A percentile compares a stretch with the other conserved stretches of the same genome.
phyloP scores from a whole-genome alignment of 805 yeast genomes.

The Starmera dryadoides region DNA sequence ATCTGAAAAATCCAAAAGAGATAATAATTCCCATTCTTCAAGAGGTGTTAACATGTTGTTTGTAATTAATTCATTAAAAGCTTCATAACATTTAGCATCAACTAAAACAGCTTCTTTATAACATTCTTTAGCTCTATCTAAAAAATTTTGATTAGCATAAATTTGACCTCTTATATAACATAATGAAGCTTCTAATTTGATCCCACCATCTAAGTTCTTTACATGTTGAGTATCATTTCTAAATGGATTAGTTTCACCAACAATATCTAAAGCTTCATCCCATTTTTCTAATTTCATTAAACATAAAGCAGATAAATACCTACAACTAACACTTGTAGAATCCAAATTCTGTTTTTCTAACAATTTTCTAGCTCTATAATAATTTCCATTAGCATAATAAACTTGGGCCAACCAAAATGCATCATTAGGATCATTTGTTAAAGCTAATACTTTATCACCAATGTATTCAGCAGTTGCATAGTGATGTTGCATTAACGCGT shows the following conservation, averaged over 20 bases:
- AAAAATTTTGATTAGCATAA: constrained; percentile 74
- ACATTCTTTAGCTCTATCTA: constrained; percentile 80
- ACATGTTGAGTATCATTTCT: constrained; percentile 28
- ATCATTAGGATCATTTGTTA: constrained; percentile 85
- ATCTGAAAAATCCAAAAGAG: constrained; percentile 57
- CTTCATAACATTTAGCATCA: constrained; percentile 90
- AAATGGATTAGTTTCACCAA: constrained; percentile 81
- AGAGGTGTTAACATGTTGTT: constrained; percentile 72
- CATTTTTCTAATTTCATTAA: constrained; percentile 63
- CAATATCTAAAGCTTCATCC: constrained; percentile 84
- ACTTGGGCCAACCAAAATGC: constrained; percentile 97
- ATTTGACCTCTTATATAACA: constrained; percentile 80
- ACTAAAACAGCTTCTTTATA: constrained; percentile 79
- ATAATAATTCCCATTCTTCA: constrained; percentile 81
- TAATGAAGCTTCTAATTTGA: constrained; percentile 80
- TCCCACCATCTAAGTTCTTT: constrained; percentile 68
- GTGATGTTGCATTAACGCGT: constrained; percentile 88
- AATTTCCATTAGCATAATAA: constrained; percentile 68
- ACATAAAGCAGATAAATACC: constrained; percentile 74
- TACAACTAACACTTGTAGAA: constrained; percentile 57
- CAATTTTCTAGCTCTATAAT: constrained; percentile 69
- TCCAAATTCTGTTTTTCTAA: constrained; percentile 50
- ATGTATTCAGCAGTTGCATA: constrained; percentile 83
- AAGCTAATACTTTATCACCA: constrained; percentile 81
- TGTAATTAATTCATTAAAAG: constrained; percentile 69